Evolutionary conservation across 78 protist genomes (phyloP).

Genomic region (Capsaspora owczarzaki): DNA sequence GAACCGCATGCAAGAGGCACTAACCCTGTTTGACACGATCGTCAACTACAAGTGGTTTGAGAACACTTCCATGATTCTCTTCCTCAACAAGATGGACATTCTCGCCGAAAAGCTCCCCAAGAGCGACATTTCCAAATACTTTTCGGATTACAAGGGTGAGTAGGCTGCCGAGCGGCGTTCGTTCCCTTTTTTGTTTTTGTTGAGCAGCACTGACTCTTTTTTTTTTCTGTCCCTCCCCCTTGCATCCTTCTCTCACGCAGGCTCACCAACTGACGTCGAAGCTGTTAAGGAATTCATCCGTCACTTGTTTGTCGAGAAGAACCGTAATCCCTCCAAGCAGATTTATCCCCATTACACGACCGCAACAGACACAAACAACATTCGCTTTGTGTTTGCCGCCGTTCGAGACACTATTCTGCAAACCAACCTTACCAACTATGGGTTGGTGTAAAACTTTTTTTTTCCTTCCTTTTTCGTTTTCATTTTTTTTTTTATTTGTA

Average conservation of each 20-base stretch:
- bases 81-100: slow-evolving; percentile 51
- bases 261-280: too few relatives aligned
- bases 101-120: slow-evolving; percentile 30
- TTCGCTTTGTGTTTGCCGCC: slow-evolving; percentile 64
- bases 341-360: slow-evolving; percentile 74
- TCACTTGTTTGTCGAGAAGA: slow-evolving; percentile 35
- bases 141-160: slow-evolving; percentile 9
- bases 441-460: neutral
- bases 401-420: slow-evolving; percentile 55
- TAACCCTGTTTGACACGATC: slow-evolving; percentile 74
- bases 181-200: neutral
- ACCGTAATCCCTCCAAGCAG: slow-evolving; percentile 20
- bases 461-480: neutral
- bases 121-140: neutral
- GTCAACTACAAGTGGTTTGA: slow-evolving; percentile 83
- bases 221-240: too few relatives aligned
- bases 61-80: slow-evolving; percentile 60
- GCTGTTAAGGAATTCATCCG: too few relatives aligned
- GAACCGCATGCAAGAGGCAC: slow-evolving; percentile 87
- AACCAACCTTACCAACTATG: slow-evolving; percentile 21
- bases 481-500: neutral
- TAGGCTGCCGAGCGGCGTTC: neutral
- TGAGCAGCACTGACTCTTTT: too few relatives aligned
- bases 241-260: too few relatives aligned
- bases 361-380: slow-evolving; percentile 83